Evolutionary conservation across 495 filamentous ascomycete genomes (phyloP).

Genomic region (Neurospora sp.): DNA sequence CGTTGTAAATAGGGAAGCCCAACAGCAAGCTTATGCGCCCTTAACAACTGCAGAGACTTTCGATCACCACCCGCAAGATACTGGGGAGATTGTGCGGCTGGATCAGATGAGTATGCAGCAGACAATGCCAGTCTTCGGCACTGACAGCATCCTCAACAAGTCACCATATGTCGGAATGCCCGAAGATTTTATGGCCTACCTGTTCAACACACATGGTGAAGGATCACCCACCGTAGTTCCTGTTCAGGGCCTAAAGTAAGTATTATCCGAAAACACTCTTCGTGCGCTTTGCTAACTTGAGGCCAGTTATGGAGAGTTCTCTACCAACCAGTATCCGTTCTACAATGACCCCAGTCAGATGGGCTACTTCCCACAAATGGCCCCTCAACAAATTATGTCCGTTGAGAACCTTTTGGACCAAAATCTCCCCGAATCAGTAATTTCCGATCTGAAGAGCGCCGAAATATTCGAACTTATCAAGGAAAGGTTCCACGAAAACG

Average conservation of each 20-base stretch:
- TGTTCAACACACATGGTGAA: slow-evolving; percentile 61
- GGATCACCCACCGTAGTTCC: slow-evolving; percentile 36
- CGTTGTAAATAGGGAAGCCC: slow-evolving; percentile 15
- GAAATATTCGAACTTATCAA: slow-evolving; percentile 81
- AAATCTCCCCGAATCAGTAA: slow-evolving; percentile 61
- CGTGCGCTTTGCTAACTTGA: slow-evolving; percentile 12
- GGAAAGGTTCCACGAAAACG: slow-evolving; percentile 69
- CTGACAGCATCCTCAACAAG: slow-evolving; percentile 62
- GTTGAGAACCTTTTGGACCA: slow-evolving; percentile 85
- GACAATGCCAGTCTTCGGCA: slow-evolving; percentile 75
- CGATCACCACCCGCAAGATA: slow-evolving; percentile 35
- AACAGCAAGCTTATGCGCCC: slow-evolving; percentile 26
- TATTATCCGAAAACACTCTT: not conserved
- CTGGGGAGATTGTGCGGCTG: slow-evolving; percentile 46
- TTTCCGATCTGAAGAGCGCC: slow-evolving; percentile 81
- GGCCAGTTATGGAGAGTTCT: slow-evolving; percentile 39
- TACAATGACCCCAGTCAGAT: slow-evolving; percentile 36
- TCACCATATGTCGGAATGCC: slow-evolving; percentile 79
- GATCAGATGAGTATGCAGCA: slow-evolving; percentile 58
- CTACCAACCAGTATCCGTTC: slow-evolving; percentile 39
- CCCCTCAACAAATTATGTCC: slow-evolving; percentile 73
- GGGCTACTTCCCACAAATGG: slow-evolving; percentile 42
- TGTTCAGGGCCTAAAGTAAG: slow-evolving; percentile 42
- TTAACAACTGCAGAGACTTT: slow-evolving; percentile 32
- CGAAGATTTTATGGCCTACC: slow-evolving; percentile 84